Conservation (phyloP, 2,329 filamentous ascomycete species). For the Didymellaceae sp. region DNA sequence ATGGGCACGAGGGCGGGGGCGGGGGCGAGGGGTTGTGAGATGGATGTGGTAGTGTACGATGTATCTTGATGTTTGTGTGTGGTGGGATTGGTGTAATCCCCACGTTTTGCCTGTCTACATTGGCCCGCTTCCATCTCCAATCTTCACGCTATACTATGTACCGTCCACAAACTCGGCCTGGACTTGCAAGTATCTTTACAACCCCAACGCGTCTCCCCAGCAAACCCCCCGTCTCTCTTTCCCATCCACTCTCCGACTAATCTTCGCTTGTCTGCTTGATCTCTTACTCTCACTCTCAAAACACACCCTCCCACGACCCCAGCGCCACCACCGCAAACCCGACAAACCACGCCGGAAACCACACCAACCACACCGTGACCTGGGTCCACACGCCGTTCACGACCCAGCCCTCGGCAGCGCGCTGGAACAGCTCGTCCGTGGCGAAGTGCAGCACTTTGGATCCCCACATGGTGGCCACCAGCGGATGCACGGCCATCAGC, state of each 20-base stretch:
- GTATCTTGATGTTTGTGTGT: too few species aligned
- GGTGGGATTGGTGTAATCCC: too few species aligned
- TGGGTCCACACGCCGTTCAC: constrained; percentile 90
- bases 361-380: constrained; percentile 90
- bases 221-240: constrained; percentile 1
- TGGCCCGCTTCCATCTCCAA: too few species aligned
- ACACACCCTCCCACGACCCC: constrained; percentile 24
- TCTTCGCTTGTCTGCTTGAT: constrained; percentile 1
- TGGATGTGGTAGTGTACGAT: too few species aligned
- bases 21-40: too few species aligned
- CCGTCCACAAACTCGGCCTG: too few species aligned
- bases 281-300: background rate
- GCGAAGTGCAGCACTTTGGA: constrained; percentile 42
- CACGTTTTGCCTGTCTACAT: too few species aligned
- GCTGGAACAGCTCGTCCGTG: constrained; percentile 64
- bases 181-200: too few species aligned
- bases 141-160: too few species aligned
- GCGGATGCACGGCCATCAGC: constrained; percentile 42
- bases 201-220: too few species aligned
- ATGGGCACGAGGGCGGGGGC: too few species aligned
- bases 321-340: constrained; percentile 50
- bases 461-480: constrained; percentile 40
- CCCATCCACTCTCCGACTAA: background rate
- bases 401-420: constrained; percentile 86
- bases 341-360: constrained; percentile 91